Evolutionary conservation across 768 basidiomycete genomes (phyloP).

Genomic region (Paxillus rubicundulus): DNA sequence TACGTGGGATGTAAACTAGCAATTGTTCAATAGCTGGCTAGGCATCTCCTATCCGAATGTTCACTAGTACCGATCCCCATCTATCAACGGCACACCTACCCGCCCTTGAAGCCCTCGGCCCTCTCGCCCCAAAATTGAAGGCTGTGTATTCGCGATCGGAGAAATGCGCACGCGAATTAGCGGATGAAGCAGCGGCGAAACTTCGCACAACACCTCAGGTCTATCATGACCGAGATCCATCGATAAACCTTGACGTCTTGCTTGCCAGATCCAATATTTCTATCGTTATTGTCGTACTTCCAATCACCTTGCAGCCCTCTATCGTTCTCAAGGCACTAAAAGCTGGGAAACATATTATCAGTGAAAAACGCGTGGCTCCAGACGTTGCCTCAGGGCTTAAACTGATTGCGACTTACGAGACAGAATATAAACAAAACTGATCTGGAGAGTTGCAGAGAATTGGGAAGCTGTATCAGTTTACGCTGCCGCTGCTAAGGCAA

Average conservation of each 20-base stretch:
- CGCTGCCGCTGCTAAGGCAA: slow-evolving; percentile 40
- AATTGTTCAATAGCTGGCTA: neutral
- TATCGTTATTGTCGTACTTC: slow-evolving; percentile 73
- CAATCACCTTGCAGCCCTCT: slow-evolving; percentile 71
- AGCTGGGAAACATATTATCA: slow-evolving; percentile 85
- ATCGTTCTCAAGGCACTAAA: slow-evolving; percentile 61
- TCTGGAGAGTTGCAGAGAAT: slow-evolving; percentile 85
- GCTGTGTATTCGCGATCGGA: slow-evolving; percentile 82
- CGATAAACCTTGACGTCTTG: slow-evolving; percentile 54
- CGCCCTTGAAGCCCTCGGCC: slow-evolving; percentile 55
- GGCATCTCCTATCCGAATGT: slow-evolving; percentile 14
- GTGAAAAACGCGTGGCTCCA: slow-evolving; percentile 83
- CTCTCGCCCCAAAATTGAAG: slow-evolving; percentile 45
- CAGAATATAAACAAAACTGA: slow-evolving; percentile 60
- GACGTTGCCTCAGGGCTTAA: slow-evolving; percentile 61
- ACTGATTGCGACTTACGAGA: slow-evolving; percentile 66
- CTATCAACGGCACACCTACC: slow-evolving; percentile 69
- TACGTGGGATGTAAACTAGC: slow-evolving; percentile 28
- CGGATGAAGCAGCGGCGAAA: slow-evolving; percentile 42
- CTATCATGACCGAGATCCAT: slow-evolving; percentile 54
- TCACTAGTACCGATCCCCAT: slow-evolving; percentile 24
- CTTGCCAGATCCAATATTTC: slow-evolving; percentile 66
- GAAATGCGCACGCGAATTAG: slow-evolving; percentile 53
- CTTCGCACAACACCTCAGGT: slow-evolving; percentile 43
- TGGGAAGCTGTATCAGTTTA: slow-evolving; percentile 65